Conservation (phyloP, 257 asterid species). For the Perilla frutescens region DNA sequence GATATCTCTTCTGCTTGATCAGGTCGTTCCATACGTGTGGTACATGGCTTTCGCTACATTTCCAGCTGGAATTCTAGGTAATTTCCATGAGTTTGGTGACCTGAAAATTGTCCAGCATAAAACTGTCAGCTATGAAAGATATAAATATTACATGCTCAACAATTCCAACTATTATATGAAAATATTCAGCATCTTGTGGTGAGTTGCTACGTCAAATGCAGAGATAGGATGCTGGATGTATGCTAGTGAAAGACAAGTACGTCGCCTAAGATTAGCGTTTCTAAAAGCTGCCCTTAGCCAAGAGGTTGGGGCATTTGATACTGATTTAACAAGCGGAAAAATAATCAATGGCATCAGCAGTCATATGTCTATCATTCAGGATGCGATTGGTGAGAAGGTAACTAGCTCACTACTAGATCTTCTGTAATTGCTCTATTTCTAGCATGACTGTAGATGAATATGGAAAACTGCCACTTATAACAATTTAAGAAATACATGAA, state of each 20-base stretch:
- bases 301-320: constrained; percentile 79
- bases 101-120: no score
- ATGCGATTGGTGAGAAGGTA: constrained; percentile 92
- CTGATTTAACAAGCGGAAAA: constrained; percentile 72
- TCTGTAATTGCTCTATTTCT: no score
- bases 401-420: not conserved
- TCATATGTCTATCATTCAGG: constrained; percentile 79
- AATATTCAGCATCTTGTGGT: not conserved
- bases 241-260: constrained; percentile 78
- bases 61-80: constrained; percentile 86
- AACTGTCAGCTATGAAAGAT: not conserved
- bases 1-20: constrained; percentile 19
- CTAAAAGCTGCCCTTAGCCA: constrained; percentile 66
- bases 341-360: constrained; percentile 68
- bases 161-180: not conserved
- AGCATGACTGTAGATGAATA: not conserved
- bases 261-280: constrained; percentile 64
- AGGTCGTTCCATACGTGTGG: constrained; percentile 88
- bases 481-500: no score
- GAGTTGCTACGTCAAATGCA: constrained; percentile 41
- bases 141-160: not conserved
- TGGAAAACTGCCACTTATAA: not conserved
- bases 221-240: constrained; percentile 95
- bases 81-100: not conserved
- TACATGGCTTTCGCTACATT: constrained; percentile 88